A percentile compares a stretch with the other conserved stretches of the same genome.
Evolutionary conservation across 257 asterid genomes (phyloP).

Genomic region (Gynochthodes officinalis): DNA sequence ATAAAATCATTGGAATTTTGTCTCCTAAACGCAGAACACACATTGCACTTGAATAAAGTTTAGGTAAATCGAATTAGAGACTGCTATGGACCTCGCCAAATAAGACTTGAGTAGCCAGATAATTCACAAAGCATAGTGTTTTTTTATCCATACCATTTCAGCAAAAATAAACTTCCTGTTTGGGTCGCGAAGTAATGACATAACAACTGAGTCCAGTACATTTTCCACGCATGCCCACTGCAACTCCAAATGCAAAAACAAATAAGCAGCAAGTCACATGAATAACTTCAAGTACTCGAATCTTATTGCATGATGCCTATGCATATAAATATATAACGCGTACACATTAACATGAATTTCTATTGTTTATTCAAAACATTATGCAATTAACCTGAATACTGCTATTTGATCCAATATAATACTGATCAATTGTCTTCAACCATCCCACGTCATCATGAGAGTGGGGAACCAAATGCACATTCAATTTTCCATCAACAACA

Average conservation of each 20-base stretch:
- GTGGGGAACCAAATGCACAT: slow-evolving; percentile 87
- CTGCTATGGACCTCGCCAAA: too few species aligned
- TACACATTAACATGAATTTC: background rate
- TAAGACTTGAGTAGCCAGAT: too few species aligned
- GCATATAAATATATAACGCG: too few species aligned
- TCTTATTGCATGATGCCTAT: background rate
- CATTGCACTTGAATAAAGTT: too few species aligned
- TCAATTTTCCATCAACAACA: slow-evolving; percentile 63
- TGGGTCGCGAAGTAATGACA: slow-evolving; percentile 55
- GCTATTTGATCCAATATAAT: slow-evolving; percentile 81
- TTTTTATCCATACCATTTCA: slow-evolving; percentile 62
- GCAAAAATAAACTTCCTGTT: slow-evolving; percentile 78
- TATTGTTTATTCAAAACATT: background rate
- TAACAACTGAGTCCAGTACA: slow-evolving; percentile 66
- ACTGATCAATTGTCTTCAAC: slow-evolving; percentile 86
- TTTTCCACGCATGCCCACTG: slow-evolving; percentile 86
- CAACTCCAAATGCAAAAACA: slow-evolving; percentile 20
- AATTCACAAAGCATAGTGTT: too few species aligned
- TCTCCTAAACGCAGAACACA: too few species aligned
- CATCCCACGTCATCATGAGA: slow-evolving; percentile 91
- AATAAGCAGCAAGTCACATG: background rate
- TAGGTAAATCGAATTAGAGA: too few species aligned
- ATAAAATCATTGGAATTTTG: too few species aligned
- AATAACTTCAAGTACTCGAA: background rate
- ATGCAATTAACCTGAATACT: slow-evolving; percentile 51